Evolutionary conservation across 2,329 filamentous ascomycete genomes (phyloP), one percentile per base, ranked within the genome.

Genomic region (Xylaria arbuscula): DNA sequence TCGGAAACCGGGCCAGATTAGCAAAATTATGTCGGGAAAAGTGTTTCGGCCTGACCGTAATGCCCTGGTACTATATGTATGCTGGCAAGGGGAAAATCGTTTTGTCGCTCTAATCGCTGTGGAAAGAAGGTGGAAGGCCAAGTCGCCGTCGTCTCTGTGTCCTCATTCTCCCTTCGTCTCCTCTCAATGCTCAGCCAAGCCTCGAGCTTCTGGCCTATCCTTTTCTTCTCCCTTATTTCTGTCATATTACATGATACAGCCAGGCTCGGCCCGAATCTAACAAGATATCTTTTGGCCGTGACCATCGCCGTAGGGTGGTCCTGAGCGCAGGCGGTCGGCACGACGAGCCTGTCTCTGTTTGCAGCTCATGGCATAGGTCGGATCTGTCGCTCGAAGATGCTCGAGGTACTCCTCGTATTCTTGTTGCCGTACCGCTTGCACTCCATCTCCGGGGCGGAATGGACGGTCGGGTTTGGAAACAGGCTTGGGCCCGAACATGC

Each of bases 321-420:
- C 32, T 2, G 10, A 2, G 28, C 65, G 64, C 64, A 63, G 65
- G 32, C 71, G 72, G 28, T 73, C 74, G 7, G 70, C 72, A 32
- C 77, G 76, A 45, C 72, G 74, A 2, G 72, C 72, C 62, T 79
- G 77, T 24, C 77, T 75, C 55, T 72, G 69, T 61, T 71, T 73
- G 67, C 77, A 78, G 53, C 73, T 70, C 22, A 69, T 48, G 13
- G 77, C 76, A 32, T 76, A 78, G 1, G 48, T 38, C 1, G 72
- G 70, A 32, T 79, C 71, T 0, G 67, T 72, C 0, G 70, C 57
- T 17, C 77, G 75, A 40, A 69, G 72, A 22, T 69, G 62, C 63
- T 79, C 77, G 8, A 79, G 74, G 34, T 76, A 79, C 22, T 72
- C 72, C 63, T 79, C 77, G 64, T 78, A 79, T 38, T 70, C 58